Percentiles rank a stretch among this genome's conserved stretches.
Evolutionary conservation across 2,329 filamentous ascomycete genomes (phyloP).

Genomic region (Paracamarosporium sp.): DNA sequence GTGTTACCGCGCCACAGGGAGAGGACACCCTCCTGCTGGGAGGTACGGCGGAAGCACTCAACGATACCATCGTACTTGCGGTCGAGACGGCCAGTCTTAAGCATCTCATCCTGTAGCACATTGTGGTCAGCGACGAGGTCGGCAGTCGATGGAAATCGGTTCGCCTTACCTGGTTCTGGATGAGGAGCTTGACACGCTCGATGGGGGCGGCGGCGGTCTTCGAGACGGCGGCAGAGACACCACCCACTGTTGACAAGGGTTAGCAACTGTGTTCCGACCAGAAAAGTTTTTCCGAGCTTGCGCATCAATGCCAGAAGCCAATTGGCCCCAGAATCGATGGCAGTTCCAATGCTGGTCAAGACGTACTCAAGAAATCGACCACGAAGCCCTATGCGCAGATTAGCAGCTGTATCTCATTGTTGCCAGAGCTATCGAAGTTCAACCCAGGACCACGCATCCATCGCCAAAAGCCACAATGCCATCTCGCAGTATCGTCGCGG

Average conservation of each 20-base stretch:
- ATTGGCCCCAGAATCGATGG: constrained; percentile 32
- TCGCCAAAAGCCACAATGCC: constrained; percentile 23
- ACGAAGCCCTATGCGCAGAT: constrained; percentile 76
- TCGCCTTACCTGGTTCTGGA: constrained; percentile 96
- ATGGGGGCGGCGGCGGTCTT: constrained; percentile 99
- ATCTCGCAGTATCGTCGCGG: constrained; percentile 26
- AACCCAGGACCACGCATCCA: constrained; percentile 22
- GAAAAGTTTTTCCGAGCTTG: constrained; percentile 14
- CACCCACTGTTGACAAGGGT: constrained; percentile 79
- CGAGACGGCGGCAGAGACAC: constrained; percentile 99
- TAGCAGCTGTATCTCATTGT: constrained; percentile 32
- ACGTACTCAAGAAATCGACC: constrained; percentile 99
- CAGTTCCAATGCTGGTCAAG: constrained; percentile 14
- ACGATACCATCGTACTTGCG: constrained; percentile 92
- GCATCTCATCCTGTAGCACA: constrained; percentile 90
- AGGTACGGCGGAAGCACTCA: constrained; percentile 96
- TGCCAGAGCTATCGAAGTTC: constrained; percentile 24
- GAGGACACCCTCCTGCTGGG: constrained; percentile 88
- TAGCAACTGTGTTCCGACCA: constrained; percentile 42
- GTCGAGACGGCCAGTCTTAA: constrained; percentile 97
- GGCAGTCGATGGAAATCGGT: constrained; percentile 1
- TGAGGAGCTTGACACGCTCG: constrained; percentile 99
- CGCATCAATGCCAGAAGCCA: constrained; percentile 23
- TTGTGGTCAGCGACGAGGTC: constrained; percentile 24
- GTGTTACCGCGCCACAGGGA: constrained; percentile 99